Evolutionary conservation across 768 basidiomycete species (phyloP), one percentile per base, ranked within the genome.

Genomic region (Neoboletus subvelutipes): DNA sequence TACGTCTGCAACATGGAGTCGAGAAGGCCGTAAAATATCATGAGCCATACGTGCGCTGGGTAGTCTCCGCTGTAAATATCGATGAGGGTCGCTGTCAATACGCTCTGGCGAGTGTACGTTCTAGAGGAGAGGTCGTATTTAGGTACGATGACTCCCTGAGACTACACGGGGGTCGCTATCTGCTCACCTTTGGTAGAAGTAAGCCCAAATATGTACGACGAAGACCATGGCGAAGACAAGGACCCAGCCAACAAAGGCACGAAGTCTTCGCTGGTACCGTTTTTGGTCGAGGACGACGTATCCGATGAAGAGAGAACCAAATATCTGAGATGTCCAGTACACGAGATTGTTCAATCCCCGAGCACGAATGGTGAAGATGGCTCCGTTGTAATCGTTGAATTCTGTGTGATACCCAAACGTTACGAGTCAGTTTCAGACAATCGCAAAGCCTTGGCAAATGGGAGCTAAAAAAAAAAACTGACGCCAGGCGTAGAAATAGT

Each of bases 401-500:
- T 92, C 87, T 90, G 57, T 60, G 60, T 58, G 58, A 63, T 37
- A 48, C 11, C 39, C 15, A 45, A 34, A 41, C 11, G n/a, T 22
- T 4, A 22, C 49, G 37, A 22, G 46, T 54, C 15, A 52, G 52
- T 36, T n/a, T 37, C 29, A 37, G 59, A 55, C 13, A 43, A 43
- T 11, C 20, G n/a, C 11, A 36, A 24, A 43, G 17, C 6, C 1
- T 12, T 12, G 43, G 20, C 0, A 34, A 17, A 49, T 0, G 8
- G 4, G 13, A 28, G 18, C 0, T 41, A 15, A 31, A 57, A n/a
- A n/a, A n/a, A n/a, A n/a, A 37, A 18, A 76, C 86, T 65, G 56
- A 89, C 88, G 88, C 88, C 88, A 91, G 12, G 90, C 83, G 66
- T 89, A 90, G 75, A 91, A 91, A 83, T 87, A 92, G 69, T 92